Evolutionary conservation across 2,329 filamentous ascomycete genomes (phyloP).

Genomic region (Aspergillus cejpii): DNA sequence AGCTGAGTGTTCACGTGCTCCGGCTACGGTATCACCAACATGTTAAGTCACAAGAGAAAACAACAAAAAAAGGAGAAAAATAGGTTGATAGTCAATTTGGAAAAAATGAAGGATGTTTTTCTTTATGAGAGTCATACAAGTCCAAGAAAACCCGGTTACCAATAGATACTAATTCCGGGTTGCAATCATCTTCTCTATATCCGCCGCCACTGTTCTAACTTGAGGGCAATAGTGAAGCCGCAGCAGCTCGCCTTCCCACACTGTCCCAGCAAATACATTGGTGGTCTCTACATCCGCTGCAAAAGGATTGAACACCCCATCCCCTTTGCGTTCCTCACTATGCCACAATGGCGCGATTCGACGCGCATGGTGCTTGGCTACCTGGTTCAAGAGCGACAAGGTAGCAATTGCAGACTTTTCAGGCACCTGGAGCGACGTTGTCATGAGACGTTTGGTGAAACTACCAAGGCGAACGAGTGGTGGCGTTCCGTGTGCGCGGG

Average conservation of each 20-base stretch:
- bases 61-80: not conserved
- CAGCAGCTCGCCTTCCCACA: slow-evolving; percentile 90
- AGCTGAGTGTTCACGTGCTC: not conserved
- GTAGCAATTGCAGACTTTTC: slow-evolving; percentile 82
- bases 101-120: not conserved
- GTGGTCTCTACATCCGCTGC: slow-evolving; percentile 70
- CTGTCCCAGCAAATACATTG: slow-evolving; percentile 82
- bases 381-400: slow-evolving; percentile 67
- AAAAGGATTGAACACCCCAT: slow-evolving; percentile 73
- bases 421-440: slow-evolving; percentile 72
- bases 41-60: slow-evolving; percentile 1
- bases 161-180: slow-evolving; percentile 11
- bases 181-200: slow-evolving; percentile 60
- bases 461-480: slow-evolving; percentile 81
- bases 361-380: slow-evolving; percentile 72
- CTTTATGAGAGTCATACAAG: no score
- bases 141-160: no score
- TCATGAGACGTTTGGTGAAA: slow-evolving; percentile 87
- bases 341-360: slow-evolving; percentile 87
- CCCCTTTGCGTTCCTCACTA: slow-evolving; percentile 85
- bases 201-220: slow-evolving; percentile 66
- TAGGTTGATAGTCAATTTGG: not conserved
- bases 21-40: not conserved
- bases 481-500: slow-evolving; percentile 64
- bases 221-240: slow-evolving; percentile 78